Percentiles rank a stretch among this genome's conserved stretches.
Evolutionary conservation across 345 rosid species (phyloP).

Genomic region (Zanthoxylum bungeanum): DNA sequence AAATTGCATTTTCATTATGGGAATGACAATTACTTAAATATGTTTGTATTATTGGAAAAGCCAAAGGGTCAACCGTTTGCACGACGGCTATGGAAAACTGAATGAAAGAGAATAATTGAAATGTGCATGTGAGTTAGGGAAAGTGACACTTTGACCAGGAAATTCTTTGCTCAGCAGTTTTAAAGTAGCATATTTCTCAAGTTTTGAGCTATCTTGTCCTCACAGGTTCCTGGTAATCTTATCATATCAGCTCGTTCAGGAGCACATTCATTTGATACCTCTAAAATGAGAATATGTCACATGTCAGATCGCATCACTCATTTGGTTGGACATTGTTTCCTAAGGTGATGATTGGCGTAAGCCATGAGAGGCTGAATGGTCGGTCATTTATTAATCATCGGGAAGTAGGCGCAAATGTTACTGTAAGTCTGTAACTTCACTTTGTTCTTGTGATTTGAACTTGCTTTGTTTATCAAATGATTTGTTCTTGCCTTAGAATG

Average conservation of each 20-base stretch:
- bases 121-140: not conserved
- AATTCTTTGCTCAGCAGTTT: not conserved
- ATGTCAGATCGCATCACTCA: too few species aligned
- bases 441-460: conserved; percentile 2
- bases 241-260: too few species aligned
- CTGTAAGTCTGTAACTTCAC: conserved; percentile 54
- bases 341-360: conserved; percentile 66
- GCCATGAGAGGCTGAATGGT: conserved; percentile 80
- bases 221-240: conserved; percentile 97
- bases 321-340: too few species aligned
- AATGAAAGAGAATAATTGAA: not conserved
- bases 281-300: too few species aligned
- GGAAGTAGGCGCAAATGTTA: conserved; percentile 82
- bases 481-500: not conserved
- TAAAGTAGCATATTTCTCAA: not conserved
- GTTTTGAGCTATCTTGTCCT: conserved; percentile 12
- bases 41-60: too few species aligned
- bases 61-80: too few species aligned
- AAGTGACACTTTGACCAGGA: not conserved
- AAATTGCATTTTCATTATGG: too few species aligned
- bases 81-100: not conserved
- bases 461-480: not conserved
- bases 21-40: too few species aligned
- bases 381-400: conserved; percentile 74
- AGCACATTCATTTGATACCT: too few species aligned